Evolutionary conservation across 345 rosid species (phyloP).

Genomic region (Eucalyptus globulus): DNA sequence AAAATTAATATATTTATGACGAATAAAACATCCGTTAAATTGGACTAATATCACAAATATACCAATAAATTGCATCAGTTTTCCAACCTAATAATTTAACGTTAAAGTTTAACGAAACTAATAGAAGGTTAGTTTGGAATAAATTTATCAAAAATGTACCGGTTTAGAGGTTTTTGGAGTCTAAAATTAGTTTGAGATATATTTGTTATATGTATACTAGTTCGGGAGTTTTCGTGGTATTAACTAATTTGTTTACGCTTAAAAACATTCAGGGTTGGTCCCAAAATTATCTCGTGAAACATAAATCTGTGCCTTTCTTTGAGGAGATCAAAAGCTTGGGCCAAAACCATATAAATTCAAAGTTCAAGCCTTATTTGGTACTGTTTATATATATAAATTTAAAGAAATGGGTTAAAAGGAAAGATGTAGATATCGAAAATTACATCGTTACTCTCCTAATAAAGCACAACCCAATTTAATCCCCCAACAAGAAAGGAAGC

Average conservation of each 20-base stretch:
- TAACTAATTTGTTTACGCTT: neutral
- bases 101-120: too few relatives aligned
- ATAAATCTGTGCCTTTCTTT: neutral
- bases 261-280: neutral
- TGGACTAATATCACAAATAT: too few relatives aligned
- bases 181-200: too few relatives aligned
- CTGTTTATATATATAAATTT: too few relatives aligned
- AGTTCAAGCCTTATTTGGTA: neutral
- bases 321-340: neutral
- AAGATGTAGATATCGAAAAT: neutral
- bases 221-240: accelerated
- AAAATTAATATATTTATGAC: too few relatives aligned
- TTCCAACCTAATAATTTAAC: accelerated
- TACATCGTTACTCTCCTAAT: neutral
- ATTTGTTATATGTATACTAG: neutral
- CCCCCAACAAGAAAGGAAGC: neutral
- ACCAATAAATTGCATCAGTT: too few relatives aligned
- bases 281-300: neutral
- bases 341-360: neutral
- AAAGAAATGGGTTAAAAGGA: neutral
- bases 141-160: accelerated
- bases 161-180: too few relatives aligned
- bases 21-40: too few relatives aligned
- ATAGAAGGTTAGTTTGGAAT: too few relatives aligned
- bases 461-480: too few relatives aligned